These are phyloP conservation scores for Antrodiella citrinella DNA, from an alignment of 768 basidiomycete species.

Conservation along the genomic window DNA sequence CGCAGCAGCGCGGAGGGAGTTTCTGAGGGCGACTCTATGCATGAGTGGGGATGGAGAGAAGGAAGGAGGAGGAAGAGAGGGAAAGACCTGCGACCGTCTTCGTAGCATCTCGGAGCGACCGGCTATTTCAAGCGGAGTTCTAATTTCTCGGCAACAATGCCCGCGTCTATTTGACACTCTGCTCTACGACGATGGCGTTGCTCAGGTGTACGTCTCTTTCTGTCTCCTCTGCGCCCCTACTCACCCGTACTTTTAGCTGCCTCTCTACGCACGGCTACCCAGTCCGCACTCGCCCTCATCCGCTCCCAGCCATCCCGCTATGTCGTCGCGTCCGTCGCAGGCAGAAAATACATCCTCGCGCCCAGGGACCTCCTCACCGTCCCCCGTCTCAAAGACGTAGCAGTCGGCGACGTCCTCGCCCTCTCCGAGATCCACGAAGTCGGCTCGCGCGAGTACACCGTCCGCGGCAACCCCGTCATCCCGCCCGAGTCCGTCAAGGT, in stretches of 20 bases:
- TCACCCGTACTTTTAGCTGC: neutral
- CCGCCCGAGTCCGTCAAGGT: constrained; percentile 61
- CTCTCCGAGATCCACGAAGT: constrained; percentile 89
- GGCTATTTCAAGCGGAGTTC: constrained; percentile 11
- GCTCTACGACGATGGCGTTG: constrained; percentile 19
- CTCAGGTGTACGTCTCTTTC: constrained; percentile 19
- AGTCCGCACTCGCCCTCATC: constrained; percentile 71
- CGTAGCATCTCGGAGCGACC: too few relatives aligned
- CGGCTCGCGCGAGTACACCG: constrained; percentile 90
- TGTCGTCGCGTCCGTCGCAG: constrained; percentile 80
- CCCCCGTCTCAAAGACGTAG: constrained; percentile 77
- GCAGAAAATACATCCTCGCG: constrained; percentile 82
- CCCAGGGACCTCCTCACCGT: constrained; percentile 91
- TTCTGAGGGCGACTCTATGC: constrained; percentile 83
- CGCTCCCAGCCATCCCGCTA: constrained; percentile 91
- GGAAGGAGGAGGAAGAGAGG: constrained; percentile 39
- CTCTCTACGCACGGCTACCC: constrained; percentile 23
- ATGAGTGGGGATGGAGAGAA: constrained; percentile 39
- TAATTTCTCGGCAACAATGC: constrained; percentile 3
- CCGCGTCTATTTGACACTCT: constrained; percentile 8
- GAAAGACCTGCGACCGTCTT: too few relatives aligned
- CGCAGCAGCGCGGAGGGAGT: constrained; percentile 71
- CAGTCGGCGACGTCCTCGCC: constrained; percentile 76
- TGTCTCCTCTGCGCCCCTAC: constrained; percentile 1
- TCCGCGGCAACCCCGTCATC: constrained; percentile 71